Evolutionary conservation across 192 early-diverging fungal genomes (phyloP).

Genomic region (Backusella mclennaniae): DNA sequence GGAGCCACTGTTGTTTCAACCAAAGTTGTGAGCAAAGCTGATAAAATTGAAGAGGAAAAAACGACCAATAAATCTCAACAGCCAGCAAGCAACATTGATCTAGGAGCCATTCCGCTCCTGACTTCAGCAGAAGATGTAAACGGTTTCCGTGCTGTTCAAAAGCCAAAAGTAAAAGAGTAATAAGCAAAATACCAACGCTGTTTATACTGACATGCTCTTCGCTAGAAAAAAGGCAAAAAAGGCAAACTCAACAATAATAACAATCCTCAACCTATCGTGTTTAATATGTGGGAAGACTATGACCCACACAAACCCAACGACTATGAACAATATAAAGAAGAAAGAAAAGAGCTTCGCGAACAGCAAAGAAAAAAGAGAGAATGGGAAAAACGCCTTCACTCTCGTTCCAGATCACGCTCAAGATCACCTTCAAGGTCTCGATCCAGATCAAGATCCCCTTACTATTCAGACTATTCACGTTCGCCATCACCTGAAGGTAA

Average conservation of each 20-base stretch:
- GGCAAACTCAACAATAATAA: constrained; percentile 27
- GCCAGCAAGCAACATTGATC: not conserved
- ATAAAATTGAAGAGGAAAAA: not conserved
- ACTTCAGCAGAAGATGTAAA: constrained; percentile 34
- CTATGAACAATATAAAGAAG: constrained; percentile 65
- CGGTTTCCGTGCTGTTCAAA: constrained; percentile 28
- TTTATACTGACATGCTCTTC: not conserved
- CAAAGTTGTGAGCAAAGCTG: constrained; percentile 16
- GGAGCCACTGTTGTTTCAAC: constrained; percentile 32
- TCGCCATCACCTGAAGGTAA: not conserved
- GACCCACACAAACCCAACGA: constrained; percentile 74
- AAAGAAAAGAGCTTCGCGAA: constrained; percentile 48
- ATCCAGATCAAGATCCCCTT: constrained; percentile 25
- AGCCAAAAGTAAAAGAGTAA: constrained; percentile 35
- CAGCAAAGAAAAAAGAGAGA: constrained; percentile 31
- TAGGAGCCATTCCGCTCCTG: constrained; percentile 4
- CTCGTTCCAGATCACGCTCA: constrained; percentile 28
- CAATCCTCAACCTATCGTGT: constrained; percentile 26
- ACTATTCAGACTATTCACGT: constrained; percentile 5
- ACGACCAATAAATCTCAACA: not conserved
- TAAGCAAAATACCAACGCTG: not conserved
- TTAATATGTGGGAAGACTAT: constrained; percentile 54
- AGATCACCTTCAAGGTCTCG: constrained; percentile 21
- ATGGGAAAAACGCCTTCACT: constrained; percentile 7
- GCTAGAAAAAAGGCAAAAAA: constrained; percentile 29